These are phyloP conservation scores for Cordyceps cicadae DNA, from an alignment of 2,329 filamentous ascomycete species.

Conservation along the genomic window DNA sequence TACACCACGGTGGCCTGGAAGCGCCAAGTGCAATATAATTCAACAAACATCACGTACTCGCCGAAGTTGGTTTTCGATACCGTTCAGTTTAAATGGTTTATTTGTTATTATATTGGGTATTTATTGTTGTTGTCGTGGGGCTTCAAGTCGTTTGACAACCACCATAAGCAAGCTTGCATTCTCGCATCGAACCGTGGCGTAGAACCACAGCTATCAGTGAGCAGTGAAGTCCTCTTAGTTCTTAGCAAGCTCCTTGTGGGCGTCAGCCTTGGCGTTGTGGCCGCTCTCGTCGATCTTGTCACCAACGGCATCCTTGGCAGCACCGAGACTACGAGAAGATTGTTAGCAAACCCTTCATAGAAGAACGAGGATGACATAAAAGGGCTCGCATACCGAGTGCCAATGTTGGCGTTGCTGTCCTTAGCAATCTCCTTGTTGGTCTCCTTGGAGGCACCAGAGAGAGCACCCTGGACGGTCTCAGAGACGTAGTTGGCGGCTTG, in stretches of 20 bases:
- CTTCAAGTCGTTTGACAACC: background rate
- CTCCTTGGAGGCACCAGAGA: constrained; percentile 55
- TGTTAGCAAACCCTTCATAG: constrained; percentile 21
- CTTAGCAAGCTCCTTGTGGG: constrained; percentile 31
- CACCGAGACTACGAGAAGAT: constrained; percentile 27
- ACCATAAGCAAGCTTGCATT: background rate
- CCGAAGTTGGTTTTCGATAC: too few species aligned
- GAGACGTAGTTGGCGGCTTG: constrained; percentile 62
- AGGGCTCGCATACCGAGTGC: constrained; percentile 41
- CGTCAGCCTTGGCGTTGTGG: constrained; percentile 35
- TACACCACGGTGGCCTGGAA: too few species aligned
- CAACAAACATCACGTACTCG: too few species aligned
- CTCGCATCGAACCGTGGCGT: background rate
- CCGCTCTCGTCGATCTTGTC: constrained; percentile 38
- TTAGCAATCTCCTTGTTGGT: constrained; percentile 63
- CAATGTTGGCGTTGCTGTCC: constrained; percentile 43
- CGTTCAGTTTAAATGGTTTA: background rate
- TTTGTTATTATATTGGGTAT: background rate
- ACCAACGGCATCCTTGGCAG: constrained; percentile 40
- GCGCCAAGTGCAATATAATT: too few species aligned
- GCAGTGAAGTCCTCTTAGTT: constrained; percentile 15
- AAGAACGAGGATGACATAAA: background rate
- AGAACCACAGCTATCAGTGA: background rate
- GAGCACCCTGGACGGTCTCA: constrained; percentile 53
- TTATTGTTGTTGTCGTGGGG: background rate